Base-by-base conservation (phyloP, 2,329 filamentous ascomycete genomes). In the Colletotrichum costaricense region DNA sequence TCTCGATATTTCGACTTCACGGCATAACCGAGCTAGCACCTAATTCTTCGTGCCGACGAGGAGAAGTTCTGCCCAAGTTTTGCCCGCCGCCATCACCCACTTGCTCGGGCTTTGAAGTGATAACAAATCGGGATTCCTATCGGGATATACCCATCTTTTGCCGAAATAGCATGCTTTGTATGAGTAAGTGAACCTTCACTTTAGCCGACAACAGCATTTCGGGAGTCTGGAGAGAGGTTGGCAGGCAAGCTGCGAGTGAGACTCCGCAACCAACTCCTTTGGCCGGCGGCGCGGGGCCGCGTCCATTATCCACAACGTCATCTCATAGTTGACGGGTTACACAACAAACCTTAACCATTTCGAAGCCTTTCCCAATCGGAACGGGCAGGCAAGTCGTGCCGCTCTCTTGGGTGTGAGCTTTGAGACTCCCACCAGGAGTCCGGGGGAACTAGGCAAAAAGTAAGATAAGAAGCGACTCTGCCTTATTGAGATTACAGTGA, bases 391-490 rank as follows among this genome's bases (percentile, higher is more conserved):
- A 38, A 28, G 19, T 55, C 28, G 11, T 55, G 62, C 62, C 49
- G 30, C 62, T 26, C 19, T 52, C 26, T 38, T 28, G 62, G 46
- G 33, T 64, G 52, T 42, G 14, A 42, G 38, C 38, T 42, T 42
- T 19, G 38, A 16, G 38, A 42, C 38, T 42, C 14, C 38, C 14
- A 16, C 38, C 38, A 2, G 7, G 46, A 55, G 12, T 54, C 52
- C 28, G 22, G n/a, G 24, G 49, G 22, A 33, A 33, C 42, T 33
- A 30, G 26, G 26, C 14, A 19, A 14, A 64, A 35, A 64, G 46
- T 38, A 55, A 55, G 26, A 64, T 64, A 35, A 26, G 46, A 64
- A 54, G 12, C 16, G 62, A 55, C 7, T 64, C 62, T 55, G 30
- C 30, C 28, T 46, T 35, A n/a, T n/a, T 42, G 30, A 55, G 49